phyloP scores from a whole-genome alignment of 805 yeast species.

The Candida sanyiensis region DNA sequence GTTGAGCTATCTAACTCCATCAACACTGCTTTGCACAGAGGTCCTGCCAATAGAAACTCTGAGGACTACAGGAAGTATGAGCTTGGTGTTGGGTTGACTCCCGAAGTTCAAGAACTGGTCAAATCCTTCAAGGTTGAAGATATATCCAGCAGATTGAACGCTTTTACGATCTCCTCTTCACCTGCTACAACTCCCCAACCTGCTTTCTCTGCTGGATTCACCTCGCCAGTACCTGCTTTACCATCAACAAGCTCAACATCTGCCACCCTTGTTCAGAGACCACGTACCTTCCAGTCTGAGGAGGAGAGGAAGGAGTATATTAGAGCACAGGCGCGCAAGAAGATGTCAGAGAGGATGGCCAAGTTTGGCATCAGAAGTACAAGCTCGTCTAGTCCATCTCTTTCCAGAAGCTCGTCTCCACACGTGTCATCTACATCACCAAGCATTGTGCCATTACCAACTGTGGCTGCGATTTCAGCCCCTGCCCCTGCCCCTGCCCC shows the following conservation, averaged over 20 bases:
- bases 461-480: not conserved
- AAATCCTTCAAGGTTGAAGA: constrained; percentile 18
- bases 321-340: constrained; percentile 71
- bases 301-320: constrained; percentile 70
- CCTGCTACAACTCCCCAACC: constrained; percentile 6
- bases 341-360: constrained; percentile 71
- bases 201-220: constrained; percentile 2
- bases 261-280: constrained; percentile 27
- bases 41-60: constrained; percentile 10
- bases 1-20: constrained; percentile 47
- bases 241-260: constrained; percentile 15
- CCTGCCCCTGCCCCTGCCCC: not conserved
- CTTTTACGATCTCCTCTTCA: constrained; percentile 9
- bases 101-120: constrained; percentile 31
- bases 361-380: constrained; percentile 50
- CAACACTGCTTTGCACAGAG: constrained; percentile 23
- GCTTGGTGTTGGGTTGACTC: constrained; percentile 68
- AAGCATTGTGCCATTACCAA: constrained; percentile 27
- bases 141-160: constrained; percentile 18
- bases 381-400: constrained; percentile 2
- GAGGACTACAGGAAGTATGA: constrained; percentile 62
- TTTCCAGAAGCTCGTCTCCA: constrained; percentile 12
- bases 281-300: too few relatives aligned
- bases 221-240: not conserved
- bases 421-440: constrained; percentile 17